Conservation (phyloP, 2,329 filamentous ascomycete species). For the Coniochaeta ligniaria region DNA sequence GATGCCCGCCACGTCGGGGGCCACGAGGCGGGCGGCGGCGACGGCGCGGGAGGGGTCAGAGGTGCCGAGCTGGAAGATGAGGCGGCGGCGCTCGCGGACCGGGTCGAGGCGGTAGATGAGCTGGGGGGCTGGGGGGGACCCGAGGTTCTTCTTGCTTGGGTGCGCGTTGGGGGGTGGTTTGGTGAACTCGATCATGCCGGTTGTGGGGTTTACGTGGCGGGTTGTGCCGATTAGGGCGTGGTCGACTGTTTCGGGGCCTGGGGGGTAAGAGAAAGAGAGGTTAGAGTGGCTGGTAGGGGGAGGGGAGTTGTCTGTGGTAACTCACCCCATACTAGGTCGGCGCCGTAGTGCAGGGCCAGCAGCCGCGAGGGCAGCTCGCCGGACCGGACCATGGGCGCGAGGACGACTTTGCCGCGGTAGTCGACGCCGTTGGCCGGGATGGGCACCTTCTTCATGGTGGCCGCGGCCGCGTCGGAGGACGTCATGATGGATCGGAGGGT, state of each 20-base stretch:
- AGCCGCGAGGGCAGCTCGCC: conserved; percentile 89
- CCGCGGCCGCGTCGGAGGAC: conserved; percentile 29
- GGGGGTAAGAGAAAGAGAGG: background rate
- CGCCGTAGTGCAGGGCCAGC: conserved; percentile 86
- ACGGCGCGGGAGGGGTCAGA: conserved; percentile 78
- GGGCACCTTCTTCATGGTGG: conserved; percentile 60
- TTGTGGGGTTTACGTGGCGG: conserved; percentile 67
- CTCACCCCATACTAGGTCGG: conserved; percentile 90
- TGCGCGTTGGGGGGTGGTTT: background rate
- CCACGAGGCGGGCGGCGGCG: conserved; percentile 75
- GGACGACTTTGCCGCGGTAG: conserved; percentile 87
- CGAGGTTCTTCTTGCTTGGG: background rate
- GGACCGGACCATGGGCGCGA: conserved; percentile 97
- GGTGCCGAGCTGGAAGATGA: conserved; percentile 92
- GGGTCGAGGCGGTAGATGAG: conserved; percentile 83
- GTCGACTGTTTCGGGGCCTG: conserved; percentile 90
- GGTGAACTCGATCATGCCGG: conserved; percentile 78
- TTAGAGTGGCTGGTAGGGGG: background rate
- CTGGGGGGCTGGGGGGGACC: conserved; percentile 40
- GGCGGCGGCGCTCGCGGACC: conserved; percentile 60
- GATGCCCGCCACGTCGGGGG: conserved; percentile 82
- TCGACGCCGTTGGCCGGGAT: conserved; percentile 86
- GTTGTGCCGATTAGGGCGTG: conserved; percentile 82
- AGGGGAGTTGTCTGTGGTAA: conserved; percentile 11
- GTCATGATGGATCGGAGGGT: conserved; percentile 48